Base-by-base conservation (phyloP, 371 early-diverging fungal species). In the Mucor piriformis region DNA sequence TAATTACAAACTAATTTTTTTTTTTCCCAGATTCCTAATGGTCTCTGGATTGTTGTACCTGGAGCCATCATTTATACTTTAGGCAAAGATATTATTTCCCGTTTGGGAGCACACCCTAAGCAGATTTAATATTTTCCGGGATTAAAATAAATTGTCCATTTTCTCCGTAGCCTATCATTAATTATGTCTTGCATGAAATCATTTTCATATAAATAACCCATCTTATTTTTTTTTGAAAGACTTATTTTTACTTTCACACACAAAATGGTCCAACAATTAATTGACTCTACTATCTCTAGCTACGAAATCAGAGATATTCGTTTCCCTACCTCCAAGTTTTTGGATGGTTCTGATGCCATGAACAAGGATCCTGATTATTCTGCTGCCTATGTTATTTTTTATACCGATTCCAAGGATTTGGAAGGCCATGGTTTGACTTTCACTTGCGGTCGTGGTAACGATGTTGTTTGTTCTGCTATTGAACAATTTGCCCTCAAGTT, bases 281-380 rank as follows among this genome's bases (percentile, higher is more conserved):
- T 50, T 47, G 60, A 64, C n/a, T 51, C 55, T 55, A 69, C 63
- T 33, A 81, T 81, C 29, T 72, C 73, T 29, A 61, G 57, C 24
- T 81, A 75, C 35, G 74, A 81, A 70, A 67, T 77, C 20, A 68
- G 62, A 44, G 81, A 81, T 60, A 75, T 81, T 27, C 81, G 81
- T 47, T 81, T 81, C 57, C 81, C 81, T 35, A 81, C 81, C 15
- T 77, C 77, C 0, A 70, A 72, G 25, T 59, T 63, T 21, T 60
- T 77, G 32, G 77, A 77, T 62, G 81, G 81, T 27, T 81, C 81
- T 8, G 81, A 81, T 68, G 81, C 81, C 40, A 81, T 81, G 81
- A 81, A 77, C 66, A 77, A 75, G 59, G 78, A 81, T 24, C 81
- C 81, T 49, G 81, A 81, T 54, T 81, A 81, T 33, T 81, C 81